Evolutionary conservation across 371 early-diverging fungal species (phyloP), one percentile per base, ranked within the genome.

Genomic region (Mortierella polycephala): DNA sequence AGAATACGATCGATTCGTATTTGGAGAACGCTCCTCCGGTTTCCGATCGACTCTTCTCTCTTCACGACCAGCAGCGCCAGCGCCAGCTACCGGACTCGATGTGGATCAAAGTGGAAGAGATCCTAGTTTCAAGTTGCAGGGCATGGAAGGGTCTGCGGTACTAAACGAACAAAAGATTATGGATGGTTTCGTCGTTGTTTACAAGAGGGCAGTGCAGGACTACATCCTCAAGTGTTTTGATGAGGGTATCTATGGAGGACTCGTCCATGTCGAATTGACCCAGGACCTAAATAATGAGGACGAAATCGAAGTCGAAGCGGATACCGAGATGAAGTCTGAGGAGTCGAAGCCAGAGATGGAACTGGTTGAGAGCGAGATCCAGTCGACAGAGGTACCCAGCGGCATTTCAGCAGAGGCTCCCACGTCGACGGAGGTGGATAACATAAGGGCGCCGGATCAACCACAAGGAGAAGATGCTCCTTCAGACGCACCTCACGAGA

Each of bases 1-100:
- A 46, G 74, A 84, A 39, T 88, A 88, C 51, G 73, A 75, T 16
- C 64, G 61, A 0, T 69, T 71, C 2, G 65, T 79, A 7, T 79
- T 79, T 69, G 79, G 79, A 46, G 71, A 76, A 23, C 76, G 71
- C 14, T 52, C 70, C 11, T 54, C 62, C 0, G 52, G 58, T 20
- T 74, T 74, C 53, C 45, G 46, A 12, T 69, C 69, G 0, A n/a
- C 54, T 10, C 57, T 67, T 20, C 20, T 49, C 12, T 41, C 42
- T 18, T 21, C 51, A 20, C 7, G 7, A 21, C 52, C 42, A 2
- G 12, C 44, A 16, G 13, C 67, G 37, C 23, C 21, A 11, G 37
- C 49, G 37, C 10, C n/a, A 30, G 4, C 30, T 4, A 4, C 30
- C 30, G 30, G 30, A 30, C 30, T 2, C 4, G 4, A 2, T 30